A percentile compares a stretch with the other conserved stretches of the same genome.
Conservation (phyloP, 164 flowering plant species). For the Litsea cubeba region DNA sequence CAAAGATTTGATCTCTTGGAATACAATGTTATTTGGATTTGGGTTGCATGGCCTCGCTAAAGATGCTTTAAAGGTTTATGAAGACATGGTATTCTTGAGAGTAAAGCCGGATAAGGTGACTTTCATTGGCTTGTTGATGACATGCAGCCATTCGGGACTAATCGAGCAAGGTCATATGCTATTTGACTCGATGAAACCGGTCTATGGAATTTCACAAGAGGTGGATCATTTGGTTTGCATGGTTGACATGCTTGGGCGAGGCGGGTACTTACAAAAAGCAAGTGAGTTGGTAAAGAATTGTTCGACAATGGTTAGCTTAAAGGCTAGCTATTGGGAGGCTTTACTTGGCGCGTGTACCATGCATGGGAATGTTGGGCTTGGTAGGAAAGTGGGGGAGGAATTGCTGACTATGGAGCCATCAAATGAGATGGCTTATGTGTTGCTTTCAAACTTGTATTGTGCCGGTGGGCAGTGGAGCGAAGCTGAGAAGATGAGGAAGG, state of each 20-base stretch:
- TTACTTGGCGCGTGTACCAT: constrained; percentile 52
- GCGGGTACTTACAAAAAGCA: constrained; percentile 41
- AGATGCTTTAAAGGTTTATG: constrained; percentile 36
- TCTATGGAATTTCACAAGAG: constrained; percentile 27
- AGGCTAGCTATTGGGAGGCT: constrained; percentile 28
- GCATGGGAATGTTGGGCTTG: constrained; percentile 32
- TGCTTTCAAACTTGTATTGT: constrained; percentile 63
- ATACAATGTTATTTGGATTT: constrained; percentile 59
- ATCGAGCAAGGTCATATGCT: constrained; percentile 31
- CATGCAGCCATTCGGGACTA: constrained; percentile 56
- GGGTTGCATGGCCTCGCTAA: constrained; percentile 48
- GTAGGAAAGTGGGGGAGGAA: constrained; percentile 30
- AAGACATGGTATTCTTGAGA: constrained; percentile 34
- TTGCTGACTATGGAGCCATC: constrained; percentile 37
- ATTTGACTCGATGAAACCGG: constrained; percentile 34
- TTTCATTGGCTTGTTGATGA: constrained; percentile 50
- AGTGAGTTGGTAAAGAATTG: constrained; percentile 23
- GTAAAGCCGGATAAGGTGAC: constrained; percentile 50
- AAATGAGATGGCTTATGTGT: constrained; percentile 51
- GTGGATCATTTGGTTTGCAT: constrained; percentile 54
- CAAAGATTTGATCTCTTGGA: constrained; percentile 54
- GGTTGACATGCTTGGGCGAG: constrained; percentile 58
- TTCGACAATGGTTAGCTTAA: constrained; percentile 5
- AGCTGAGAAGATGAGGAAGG: constrained; percentile 33
- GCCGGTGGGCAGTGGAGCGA: constrained; percentile 35